phyloP scores from a whole-genome alignment of 192 early-diverging fungal species.

The Linnemannia hyalina region DNA sequence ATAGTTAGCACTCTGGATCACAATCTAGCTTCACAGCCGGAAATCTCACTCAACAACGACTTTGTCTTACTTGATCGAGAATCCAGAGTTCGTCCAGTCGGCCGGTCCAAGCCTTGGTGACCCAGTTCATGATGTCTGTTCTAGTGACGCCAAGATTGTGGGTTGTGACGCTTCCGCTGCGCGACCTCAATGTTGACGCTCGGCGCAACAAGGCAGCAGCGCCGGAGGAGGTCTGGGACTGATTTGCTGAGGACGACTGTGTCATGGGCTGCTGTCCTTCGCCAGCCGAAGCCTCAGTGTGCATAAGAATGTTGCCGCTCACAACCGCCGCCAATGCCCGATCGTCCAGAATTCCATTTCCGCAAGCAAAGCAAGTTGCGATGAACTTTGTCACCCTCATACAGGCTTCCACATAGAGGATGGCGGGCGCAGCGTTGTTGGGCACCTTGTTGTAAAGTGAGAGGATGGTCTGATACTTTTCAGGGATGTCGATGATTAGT shows the following conservation, averaged over 20 bases:
- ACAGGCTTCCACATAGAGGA: slow-evolving; percentile 76
- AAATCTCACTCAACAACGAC: background rate
- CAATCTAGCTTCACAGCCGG: background rate
- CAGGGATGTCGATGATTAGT: slow-evolving; percentile 68
- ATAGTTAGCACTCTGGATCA: background rate
- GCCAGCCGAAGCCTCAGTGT: slow-evolving; percentile 6
- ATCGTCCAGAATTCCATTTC: slow-evolving; percentile 47
- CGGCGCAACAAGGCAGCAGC: slow-evolving; percentile 38
- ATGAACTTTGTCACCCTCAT: slow-evolving; percentile 78
- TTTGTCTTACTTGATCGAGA: slow-evolving; percentile 31
- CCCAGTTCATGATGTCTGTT: slow-evolving; percentile 52
- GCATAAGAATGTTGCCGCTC: slow-evolving; percentile 40
- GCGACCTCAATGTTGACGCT: slow-evolving; percentile 47
- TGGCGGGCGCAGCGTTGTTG: slow-evolving; percentile 61
- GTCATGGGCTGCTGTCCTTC: slow-evolving; percentile 36
- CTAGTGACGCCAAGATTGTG: slow-evolving; percentile 31
- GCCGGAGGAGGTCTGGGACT: slow-evolving; percentile 22
- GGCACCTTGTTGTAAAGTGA: slow-evolving; percentile 72
- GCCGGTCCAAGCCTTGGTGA: slow-evolving; percentile 44
- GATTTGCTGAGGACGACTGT: slow-evolving; percentile 16
- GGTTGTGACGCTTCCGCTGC: slow-evolving; percentile 31
- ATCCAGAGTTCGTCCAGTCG: slow-evolving; percentile 54
- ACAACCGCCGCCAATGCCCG: slow-evolving; percentile 46
- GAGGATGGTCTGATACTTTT: slow-evolving; percentile 77
- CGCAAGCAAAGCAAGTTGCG: slow-evolving; percentile 55